Evolutionary conservation across 169 alveolate species (phyloP), one percentile per base, ranked within the genome.

Genomic region (Pseudocohnilembus persalinus): DNA sequence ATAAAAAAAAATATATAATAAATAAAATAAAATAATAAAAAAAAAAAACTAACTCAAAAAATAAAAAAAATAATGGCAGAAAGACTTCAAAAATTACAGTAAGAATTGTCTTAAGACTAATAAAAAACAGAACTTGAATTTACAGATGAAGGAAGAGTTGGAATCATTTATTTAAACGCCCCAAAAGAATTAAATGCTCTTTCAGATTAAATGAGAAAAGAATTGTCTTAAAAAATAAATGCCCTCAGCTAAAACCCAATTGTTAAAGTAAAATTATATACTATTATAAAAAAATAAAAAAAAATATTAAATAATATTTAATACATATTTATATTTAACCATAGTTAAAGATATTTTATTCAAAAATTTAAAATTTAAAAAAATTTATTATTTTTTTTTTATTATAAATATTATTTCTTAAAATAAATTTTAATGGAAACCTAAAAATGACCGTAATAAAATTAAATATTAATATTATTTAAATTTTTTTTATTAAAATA

Each of bases 301-400:
- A 73, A 76, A 91, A 0, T 91, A 88, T 83, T 84, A 85, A 31
- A 87, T 91, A 34, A 92, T 92, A 4, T 91, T 91, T 25, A 88
- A 91, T 75, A 81, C 88, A 28, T 80, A 80, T 15, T 81, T 79
- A 72, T 31, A 88, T 16, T 31, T 72, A 25, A 74, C 63, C 29
- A 0, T 31, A 0, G 34, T 30, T 16, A 32, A 35, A 25, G 4
- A 32, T 28, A 72, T 30, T 15, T 31, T 84, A 33, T 11, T 75
- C 65, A 81, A 76, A 27, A 65, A 85, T 31, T 88, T 88, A 34
- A 33, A 65, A 73, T 88, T 91, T 78, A 84, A 88, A 68, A 74
- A 49, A 0, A 33, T 31, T 27, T 88, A 92, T 29, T 82, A 73
- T 29, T 30, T 82, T 30, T 27, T 84, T 24, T 92, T 89, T 6